Evolutionary conservation across 2,329 filamentous ascomycete genomes (phyloP), one percentile per base, ranked within the genome.

Genomic region (Pseudocercospora musae): DNA sequence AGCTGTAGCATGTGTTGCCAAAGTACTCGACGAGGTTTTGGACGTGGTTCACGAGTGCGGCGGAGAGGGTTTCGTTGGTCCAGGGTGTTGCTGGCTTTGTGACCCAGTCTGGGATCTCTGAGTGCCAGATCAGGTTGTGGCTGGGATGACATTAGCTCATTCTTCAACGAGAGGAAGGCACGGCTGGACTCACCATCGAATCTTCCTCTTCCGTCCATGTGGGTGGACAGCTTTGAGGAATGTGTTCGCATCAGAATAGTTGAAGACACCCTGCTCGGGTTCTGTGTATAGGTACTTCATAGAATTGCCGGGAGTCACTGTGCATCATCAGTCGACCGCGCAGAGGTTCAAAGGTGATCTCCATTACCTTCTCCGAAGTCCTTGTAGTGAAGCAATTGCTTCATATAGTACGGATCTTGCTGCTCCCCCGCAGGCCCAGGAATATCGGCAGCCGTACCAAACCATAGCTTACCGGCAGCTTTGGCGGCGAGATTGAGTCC

Each of bases 361-460:
- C 31, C 11, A 42, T 52, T 27, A 61, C 59, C 59, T 53, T 87
- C 82, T 31, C 87, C 87, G 69, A 89, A 89, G 69, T 88, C 85
- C 54, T 78, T 76, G 7, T 71, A 76, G 72, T 87, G 77, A 65
- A 79, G 80, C 46, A 87, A 77, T 63, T 88, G 84, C 21, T 76
- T 73, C 20, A 81, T 76, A 73, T 89, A 90, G 27, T 79, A 69
- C 13, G 75, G 70, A 73, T 89, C 84, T 48, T 76, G 78, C 37
- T 85, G 72, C 65, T 84, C 81, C 1, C 64, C 70, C 23, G 69
- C 70, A n/a, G 75, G 72, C 23, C 70, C 70, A n/a, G 75, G 72
- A 42, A 81, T 82, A 72, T 89, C 85, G 46, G 86, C 85, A 1
- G 87, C 86, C 0, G 85, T 84, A 44, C 70, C 70, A 40, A 72